Base-by-base conservation (phyloP, 257 asterid genomes). In the Mitragyna speciosa region DNA sequence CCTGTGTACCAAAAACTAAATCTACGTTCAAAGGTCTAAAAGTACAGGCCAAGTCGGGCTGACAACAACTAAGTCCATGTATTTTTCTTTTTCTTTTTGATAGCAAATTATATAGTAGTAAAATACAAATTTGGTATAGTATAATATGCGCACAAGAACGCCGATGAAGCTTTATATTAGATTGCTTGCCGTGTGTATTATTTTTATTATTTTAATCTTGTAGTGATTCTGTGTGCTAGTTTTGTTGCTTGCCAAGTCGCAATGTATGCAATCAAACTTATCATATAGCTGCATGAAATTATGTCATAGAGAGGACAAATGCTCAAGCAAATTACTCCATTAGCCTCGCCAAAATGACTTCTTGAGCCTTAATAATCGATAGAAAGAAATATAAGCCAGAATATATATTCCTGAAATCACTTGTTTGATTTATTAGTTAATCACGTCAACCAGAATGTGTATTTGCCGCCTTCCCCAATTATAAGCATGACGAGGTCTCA, bases 21-120 rank as follows among this genome's bases (percentile, higher is more conserved):
- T 81, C 28, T 67, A 47, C 39, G 68, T 84, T 86, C 79, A 82
- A 82, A 82, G 74, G 89, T 86, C 89, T 67, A 79, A 76, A 82
- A 77, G 51, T 59, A 33, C 70, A 70, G 75, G 87, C 91, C 54
- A 63, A 80, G 75, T 78, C 78, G 30, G 70, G 11, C 78, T 26
- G 78, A 12, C 6, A 79, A 56, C 68, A 19, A 74, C 31, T 73
- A 12, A 30, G 54, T 22, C 49, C 47, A 36, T 36, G 26, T 15
- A 24, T 2, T 69, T 69, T 20, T 1, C 31, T 67, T 31, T 6
- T 17, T 5, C 0, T 0, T 14, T 33, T 66, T 67, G 72, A 36
- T 24, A 69, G 28, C 11, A 43, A 43, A 36, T 4, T 36, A 36
- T 4, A 36, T 36, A 36, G 41, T 4, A 36, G 41, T 36, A 36